Evolutionary conservation across 306 rosid genomes (phyloP).

Genomic region (Chamaecrista fasciculata): DNA sequence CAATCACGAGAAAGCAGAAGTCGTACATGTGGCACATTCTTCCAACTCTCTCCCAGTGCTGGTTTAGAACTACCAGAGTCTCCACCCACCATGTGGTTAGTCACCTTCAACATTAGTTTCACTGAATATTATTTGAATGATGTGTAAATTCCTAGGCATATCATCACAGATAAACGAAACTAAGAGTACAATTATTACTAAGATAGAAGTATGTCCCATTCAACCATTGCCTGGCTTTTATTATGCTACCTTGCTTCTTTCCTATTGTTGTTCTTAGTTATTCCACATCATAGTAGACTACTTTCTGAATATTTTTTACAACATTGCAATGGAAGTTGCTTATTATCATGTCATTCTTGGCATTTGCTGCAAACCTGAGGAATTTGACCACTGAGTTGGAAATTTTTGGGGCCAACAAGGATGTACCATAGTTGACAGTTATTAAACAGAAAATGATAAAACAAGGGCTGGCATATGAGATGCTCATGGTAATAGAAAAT

Average conservation of each 20-base stretch:
- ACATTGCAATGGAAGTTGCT: neutral
- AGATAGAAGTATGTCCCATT: slow-evolving; percentile 7
- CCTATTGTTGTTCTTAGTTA: neutral
- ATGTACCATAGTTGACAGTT: neutral
- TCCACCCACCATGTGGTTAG: slow-evolving; percentile 89
- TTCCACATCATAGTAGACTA: neutral
- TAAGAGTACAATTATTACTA: neutral
- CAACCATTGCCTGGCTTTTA: neutral
- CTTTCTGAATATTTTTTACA: neutral
- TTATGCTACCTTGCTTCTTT: neutral
- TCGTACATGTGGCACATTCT: slow-evolving; percentile 76
- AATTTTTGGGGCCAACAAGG: neutral
- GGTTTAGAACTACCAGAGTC: slow-evolving; percentile 78
- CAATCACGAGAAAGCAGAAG: slow-evolving; percentile 61
- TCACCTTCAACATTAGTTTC: slow-evolving; percentile 59
- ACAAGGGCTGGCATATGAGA: neutral
- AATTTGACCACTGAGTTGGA: neutral
- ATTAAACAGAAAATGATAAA: neutral
- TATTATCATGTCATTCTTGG: neutral
- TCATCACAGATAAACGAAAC: slow-evolving; percentile 11
- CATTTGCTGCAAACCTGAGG: neutral
- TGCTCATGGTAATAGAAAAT: neutral
- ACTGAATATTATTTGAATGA: slow-evolving; percentile 23
- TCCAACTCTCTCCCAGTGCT: slow-evolving; percentile 97
- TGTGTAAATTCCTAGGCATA: slow-evolving; percentile 2